Evolutionary conservation across 345 rosid genomes (phyloP).

Genomic region (Brassica nigra): DNA sequence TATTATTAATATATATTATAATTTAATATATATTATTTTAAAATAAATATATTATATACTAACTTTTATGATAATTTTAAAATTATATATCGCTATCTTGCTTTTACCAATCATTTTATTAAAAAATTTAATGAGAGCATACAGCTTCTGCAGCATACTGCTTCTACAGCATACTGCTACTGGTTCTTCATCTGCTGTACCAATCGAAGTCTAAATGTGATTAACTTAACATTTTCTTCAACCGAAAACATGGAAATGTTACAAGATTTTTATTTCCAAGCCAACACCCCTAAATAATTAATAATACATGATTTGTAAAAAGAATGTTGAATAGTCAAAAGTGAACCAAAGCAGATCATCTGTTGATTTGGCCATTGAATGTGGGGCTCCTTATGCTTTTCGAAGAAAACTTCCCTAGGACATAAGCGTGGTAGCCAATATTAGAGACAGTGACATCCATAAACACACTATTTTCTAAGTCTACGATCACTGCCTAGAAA

Average conservation of each 20-base stretch:
- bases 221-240: neutral
- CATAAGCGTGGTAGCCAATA: conserved; percentile 11
- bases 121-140: too few relatives aligned
- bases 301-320: neutral
- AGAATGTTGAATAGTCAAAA: conserved; percentile 33
- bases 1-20: too few relatives aligned
- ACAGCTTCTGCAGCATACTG: too few relatives aligned
- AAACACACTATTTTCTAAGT: conserved; percentile 25
- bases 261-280: neutral
- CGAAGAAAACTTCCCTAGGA: conserved; percentile 5
- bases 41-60: too few relatives aligned
- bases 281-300: neutral
- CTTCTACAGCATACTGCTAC: too few relatives aligned
- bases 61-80: too few relatives aligned
- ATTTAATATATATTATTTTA: too few relatives aligned
- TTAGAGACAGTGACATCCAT: conserved; percentile 29
- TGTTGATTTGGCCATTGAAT: conserved; percentile 34
- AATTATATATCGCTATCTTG: too few relatives aligned
- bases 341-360: conserved; percentile 34
- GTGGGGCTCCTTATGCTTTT: conserved; percentile 12
- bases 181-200: too few relatives aligned
- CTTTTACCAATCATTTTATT: too few relatives aligned
- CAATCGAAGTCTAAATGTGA: neutral
- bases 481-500: conserved; percentile 7
- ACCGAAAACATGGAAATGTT: neutral